These are phyloP conservation scores for Penicillium aurantiogriseum DNA, from an alignment of 2,329 filamentous ascomycete genomes.

Conservation along the genomic window DNA sequence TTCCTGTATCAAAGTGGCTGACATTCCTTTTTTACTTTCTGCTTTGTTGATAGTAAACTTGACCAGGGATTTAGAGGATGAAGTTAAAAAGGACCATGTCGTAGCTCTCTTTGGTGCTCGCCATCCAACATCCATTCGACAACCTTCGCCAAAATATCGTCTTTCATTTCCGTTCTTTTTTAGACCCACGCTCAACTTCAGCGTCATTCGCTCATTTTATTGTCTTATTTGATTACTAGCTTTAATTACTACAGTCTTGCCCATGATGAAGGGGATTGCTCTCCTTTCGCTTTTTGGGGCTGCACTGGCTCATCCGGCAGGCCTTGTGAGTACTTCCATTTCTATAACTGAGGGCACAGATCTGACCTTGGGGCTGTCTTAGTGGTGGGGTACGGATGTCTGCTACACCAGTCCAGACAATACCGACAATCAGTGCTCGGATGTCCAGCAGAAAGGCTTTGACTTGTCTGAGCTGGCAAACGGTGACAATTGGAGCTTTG, in stretches of 20 bases:
- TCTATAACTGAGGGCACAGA: background rate
- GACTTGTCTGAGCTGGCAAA: constrained; percentile 63
- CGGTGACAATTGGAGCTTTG: constrained; percentile 64
- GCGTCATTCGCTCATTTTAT: background rate
- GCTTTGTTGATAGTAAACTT: background rate
- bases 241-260: background rate
- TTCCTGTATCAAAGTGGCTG: background rate
- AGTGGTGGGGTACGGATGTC: constrained; percentile 49
- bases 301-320: constrained; percentile 37
- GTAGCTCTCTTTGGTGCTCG: background rate
- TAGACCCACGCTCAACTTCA: background rate
- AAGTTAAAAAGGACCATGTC: background rate
- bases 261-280: constrained; percentile 19
- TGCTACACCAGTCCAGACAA: constrained; percentile 68
- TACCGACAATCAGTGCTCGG: constrained; percentile 71
- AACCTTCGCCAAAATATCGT: constrained; percentile 5
- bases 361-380: background rate
- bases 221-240: background rate
- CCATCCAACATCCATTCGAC: constrained; percentile 10
- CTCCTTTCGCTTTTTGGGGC: constrained; percentile 41
- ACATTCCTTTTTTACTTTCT: background rate
- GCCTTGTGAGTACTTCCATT: constrained; percentile 40
- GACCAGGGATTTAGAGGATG: too few species aligned
- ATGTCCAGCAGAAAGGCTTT: constrained; percentile 66
- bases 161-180: constrained; percentile 3